These are phyloP conservation scores for Thymus quinquecostatus DNA, from an alignment of 257 asterid genomes.

Conservation along the genomic window DNA sequence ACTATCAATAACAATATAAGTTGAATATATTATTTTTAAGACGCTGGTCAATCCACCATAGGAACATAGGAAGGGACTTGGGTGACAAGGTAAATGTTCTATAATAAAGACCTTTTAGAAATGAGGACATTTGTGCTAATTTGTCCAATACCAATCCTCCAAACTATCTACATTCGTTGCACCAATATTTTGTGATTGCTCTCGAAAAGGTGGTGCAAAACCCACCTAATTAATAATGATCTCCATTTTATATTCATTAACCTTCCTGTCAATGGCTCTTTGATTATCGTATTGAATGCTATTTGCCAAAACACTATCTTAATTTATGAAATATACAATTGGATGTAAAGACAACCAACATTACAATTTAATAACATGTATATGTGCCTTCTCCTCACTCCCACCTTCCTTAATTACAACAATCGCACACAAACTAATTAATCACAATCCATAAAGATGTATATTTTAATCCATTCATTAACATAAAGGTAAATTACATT, in stretches of 20 bases:
- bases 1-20: too few relatives aligned
- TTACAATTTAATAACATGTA: too few relatives aligned
- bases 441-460: too few relatives aligned
- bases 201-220: slow-evolving; percentile 5
- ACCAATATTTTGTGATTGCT: slow-evolving; percentile 13
- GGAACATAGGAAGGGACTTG: too few relatives aligned
- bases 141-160: slow-evolving; percentile 1
- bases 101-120: slow-evolving; percentile 4
- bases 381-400: too few relatives aligned
- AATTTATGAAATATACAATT: background rate
- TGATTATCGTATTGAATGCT: slow-evolving; percentile 24
- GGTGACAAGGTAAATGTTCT: background rate
- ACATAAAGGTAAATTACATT: too few relatives aligned
- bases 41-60: too few relatives aligned
- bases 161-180: slow-evolving; percentile 31
- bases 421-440: background rate
- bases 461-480: too few relatives aligned
- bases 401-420: background rate
- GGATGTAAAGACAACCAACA: background rate
- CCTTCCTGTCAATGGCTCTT: slow-evolving; percentile 29
- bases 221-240: slow-evolving; percentile 27
- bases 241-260: slow-evolving; percentile 16
- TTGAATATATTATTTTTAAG: too few relatives aligned
- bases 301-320: background rate
- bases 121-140: slow-evolving; percentile 24